Base-by-base conservation (phyloP, 805 yeast genomes). In the Starmera dryadoides region DNA sequence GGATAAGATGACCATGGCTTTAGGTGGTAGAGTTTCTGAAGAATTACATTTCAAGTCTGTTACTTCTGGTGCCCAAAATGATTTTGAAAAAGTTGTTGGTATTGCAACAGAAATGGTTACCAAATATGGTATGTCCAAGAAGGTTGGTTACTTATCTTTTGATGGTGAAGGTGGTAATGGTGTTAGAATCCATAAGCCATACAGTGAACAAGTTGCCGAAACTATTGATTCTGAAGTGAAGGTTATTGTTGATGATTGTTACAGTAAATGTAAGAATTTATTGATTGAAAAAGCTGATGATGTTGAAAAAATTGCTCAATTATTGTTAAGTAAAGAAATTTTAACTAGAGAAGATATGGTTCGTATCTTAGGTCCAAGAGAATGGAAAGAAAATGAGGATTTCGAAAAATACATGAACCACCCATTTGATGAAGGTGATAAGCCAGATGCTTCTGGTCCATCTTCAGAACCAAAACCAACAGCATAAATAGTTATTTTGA, bases 11-110 rank as follows among this genome's bases (percentile, higher is more conserved):
- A 79, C 84, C n/a, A 89, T 89, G 91, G 81, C 96, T 0, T 64
- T 89, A 26, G 97, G 96, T 43, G 97, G 97, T 9, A 71, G 96
- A 52, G 95, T 86, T 3, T 78, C 89, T 42, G 97, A 89, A 63
- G 96, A 89, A 62, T 58, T 89, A 31, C 91, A 88, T 60, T 89
- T 88, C 59, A 75, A 75, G 33, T 75, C 88, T 1, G 96, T 89
- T 5, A 89, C 96, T 2, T 79, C 88, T 45, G 97, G 97, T 43
- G 96, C 94, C 0, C 77, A 83, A 33, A 96, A 88, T 59, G 97
- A 89, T 61, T 88, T 89, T 68, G 86, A 86, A 61, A 86, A 89
- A 56, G 86, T 88, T 30, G 88, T 96, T 1, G 78, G 75, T 48
- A 82, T 89, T 75, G 96, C 96, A 3, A 81, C 78, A 49, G 78